Conservation (phyloP, 1,139 yeast species). For the Scheffersomyces lignicola region DNA sequence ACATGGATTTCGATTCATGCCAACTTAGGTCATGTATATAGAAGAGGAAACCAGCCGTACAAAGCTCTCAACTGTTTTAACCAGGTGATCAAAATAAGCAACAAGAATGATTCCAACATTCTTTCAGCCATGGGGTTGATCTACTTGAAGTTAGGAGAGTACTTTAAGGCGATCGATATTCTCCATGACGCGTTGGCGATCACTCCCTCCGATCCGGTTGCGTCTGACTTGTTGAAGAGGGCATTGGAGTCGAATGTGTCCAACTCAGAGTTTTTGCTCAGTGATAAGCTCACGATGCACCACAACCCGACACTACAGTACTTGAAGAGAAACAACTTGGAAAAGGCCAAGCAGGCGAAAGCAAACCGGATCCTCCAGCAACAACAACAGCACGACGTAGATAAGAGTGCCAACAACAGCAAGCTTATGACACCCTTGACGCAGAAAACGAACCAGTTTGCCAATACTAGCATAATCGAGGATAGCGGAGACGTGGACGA, state of each 20-base stretch:
- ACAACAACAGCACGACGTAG: slow-evolving; percentile 1
- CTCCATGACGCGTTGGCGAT: slow-evolving; percentile 83
- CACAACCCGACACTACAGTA: slow-evolving; percentile 20
- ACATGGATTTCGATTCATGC: slow-evolving; percentile 87
- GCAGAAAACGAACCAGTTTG: slow-evolving; percentile 14
- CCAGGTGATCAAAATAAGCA: slow-evolving; percentile 69
- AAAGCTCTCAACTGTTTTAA: slow-evolving; percentile 75
- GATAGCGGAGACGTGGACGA: slow-evolving; percentile 26
- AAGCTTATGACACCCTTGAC: slow-evolving; percentile 21
- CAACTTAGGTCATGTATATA: slow-evolving; percentile 87
- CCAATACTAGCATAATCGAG: background rate
- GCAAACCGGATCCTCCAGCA: slow-evolving; percentile 2
- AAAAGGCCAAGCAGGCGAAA: slow-evolving; percentile 6
- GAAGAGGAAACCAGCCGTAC: slow-evolving; percentile 62
- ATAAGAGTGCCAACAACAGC: slow-evolving; percentile 12
- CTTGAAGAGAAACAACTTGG: slow-evolving; percentile 8
- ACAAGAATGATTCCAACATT: slow-evolving; percentile 68
- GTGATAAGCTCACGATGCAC: slow-evolving; percentile 18
- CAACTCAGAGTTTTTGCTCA: slow-evolving; percentile 25
- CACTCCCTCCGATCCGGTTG: slow-evolving; percentile 79
- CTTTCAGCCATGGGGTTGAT: slow-evolving; percentile 85
- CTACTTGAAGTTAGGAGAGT: slow-evolving; percentile 66
- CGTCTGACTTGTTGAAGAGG: slow-evolving; percentile 74
- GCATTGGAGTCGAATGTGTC: slow-evolving; percentile 70
- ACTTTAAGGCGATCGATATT: slow-evolving; percentile 67